phyloP scores from a whole-genome alignment of 1,284 basidiomycete genomes.

The Omphalotus olearius region DNA sequence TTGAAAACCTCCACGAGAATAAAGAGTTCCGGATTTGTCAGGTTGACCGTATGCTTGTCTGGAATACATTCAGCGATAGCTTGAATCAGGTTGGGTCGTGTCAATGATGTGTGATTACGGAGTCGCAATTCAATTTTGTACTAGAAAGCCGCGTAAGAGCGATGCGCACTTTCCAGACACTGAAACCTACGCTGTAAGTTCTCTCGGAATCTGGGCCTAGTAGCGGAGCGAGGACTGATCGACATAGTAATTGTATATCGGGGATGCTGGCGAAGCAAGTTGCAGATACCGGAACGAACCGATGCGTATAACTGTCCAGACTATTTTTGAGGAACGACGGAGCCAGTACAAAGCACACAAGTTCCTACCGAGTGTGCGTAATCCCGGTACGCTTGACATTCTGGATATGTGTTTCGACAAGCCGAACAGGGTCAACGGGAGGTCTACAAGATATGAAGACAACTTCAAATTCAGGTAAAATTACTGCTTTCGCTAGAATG shows the following conservation, averaged over 20 bases:
- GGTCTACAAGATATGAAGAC: conserved; percentile 75
- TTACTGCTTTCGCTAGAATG: conserved; percentile 3
- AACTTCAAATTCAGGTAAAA: conserved; percentile 37
- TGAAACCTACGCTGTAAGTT: conserved; percentile 38
- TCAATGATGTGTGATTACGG: conserved; percentile 67
- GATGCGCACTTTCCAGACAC: neutral
- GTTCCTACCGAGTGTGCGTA: conserved; percentile 56
- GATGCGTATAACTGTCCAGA: conserved; percentile 53
- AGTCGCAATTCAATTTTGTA: conserved; percentile 76
- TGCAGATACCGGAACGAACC: conserved; percentile 64
- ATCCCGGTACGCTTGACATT: conserved; percentile 60
- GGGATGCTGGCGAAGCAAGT: conserved; percentile 63
- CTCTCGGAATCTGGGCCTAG: conserved; percentile 40
- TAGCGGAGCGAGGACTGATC: conserved; percentile 46
- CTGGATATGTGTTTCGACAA: conserved; percentile 62
- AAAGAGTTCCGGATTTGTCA: conserved; percentile 64
- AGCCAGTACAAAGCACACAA: neutral
- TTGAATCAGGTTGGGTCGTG: conserved; percentile 55
- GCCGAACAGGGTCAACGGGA: conserved; percentile 71
- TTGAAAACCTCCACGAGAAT: conserved; percentile 80
- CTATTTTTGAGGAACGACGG: neutral
- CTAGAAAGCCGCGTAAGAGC: conserved; percentile 29
- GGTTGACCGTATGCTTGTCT: conserved; percentile 56
- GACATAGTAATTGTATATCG: conserved; percentile 63
- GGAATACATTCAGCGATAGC: conserved; percentile 69